A percentile compares a stretch with the other conserved stretches of the same genome.
phyloP scores from a whole-genome alignment of 2,329 filamentous ascomycete species.

The Colletotrichum simmondsii region DNA sequence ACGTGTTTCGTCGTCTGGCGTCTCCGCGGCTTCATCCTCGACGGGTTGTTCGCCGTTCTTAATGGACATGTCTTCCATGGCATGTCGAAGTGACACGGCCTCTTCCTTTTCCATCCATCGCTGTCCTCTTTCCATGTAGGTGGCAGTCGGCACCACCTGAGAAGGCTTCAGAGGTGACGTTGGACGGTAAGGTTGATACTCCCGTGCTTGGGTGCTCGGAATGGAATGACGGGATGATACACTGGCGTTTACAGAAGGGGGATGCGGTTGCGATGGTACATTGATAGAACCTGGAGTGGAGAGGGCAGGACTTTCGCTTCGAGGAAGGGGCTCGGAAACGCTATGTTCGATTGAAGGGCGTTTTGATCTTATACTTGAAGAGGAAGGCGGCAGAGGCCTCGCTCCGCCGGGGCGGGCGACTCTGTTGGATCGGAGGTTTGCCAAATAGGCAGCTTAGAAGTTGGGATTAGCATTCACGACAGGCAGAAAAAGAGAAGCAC shows the following conservation, averaged over 20 bases:
- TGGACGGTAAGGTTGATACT: constrained; percentile 61
- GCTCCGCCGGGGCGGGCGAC: constrained; percentile 77
- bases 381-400: constrained; percentile 64
- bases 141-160: constrained; percentile 72
- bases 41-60: constrained; percentile 45
- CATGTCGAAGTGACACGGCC: constrained; percentile 74
- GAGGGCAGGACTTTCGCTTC: constrained; percentile 10
- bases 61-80: constrained; percentile 79
- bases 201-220: constrained; percentile 55
- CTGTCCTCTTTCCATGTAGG: constrained; percentile 79
- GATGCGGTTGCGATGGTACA: constrained; percentile 31
- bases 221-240: constrained; percentile 62
- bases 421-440: constrained; percentile 76
- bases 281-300: constrained; percentile 27
- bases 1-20: constrained; percentile 66
- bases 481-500: background rate
- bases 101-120: constrained; percentile 87
- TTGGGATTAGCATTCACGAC: constrained; percentile 5
- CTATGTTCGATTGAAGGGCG: constrained; percentile 44
- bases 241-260: constrained; percentile 46
- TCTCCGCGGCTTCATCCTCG: constrained; percentile 3
- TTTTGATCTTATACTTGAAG: constrained; percentile 45
- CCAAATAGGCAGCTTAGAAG: constrained; percentile 32
- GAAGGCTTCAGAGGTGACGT: constrained; percentile 63
- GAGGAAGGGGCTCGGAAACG: constrained; percentile 37